Percentiles rank a stretch among this genome's conserved stretches.
These are phyloP conservation scores for Furcasterigmium furcatum DNA, from an alignment of 2,329 filamentous ascomycete species.

Conservation along the genomic window DNA sequence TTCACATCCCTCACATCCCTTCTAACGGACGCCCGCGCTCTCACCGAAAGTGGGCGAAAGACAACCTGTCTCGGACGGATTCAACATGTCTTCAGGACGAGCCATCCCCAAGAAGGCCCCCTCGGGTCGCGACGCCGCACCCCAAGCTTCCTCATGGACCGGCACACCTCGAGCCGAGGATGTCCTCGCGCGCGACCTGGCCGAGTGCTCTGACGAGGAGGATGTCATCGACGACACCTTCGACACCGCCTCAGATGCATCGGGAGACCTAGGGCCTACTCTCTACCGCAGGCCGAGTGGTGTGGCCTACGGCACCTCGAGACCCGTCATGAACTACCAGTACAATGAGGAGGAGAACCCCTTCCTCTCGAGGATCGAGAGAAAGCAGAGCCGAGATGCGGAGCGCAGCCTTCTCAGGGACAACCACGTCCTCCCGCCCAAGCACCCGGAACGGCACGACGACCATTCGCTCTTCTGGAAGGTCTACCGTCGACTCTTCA, in stretches of 20 bases:
- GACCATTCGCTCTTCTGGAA: constrained; percentile 29
- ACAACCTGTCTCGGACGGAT: too few species aligned
- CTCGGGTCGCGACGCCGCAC: constrained; percentile 17
- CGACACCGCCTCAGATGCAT: constrained; percentile 24
- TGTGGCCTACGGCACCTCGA: constrained; percentile 68
- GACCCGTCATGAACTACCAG: constrained; percentile 65
- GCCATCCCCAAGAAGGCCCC: constrained; percentile 11
- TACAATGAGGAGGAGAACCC: constrained; percentile 32
- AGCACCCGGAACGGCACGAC: constrained; percentile 36
- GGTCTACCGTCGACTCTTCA: constrained; percentile 48
- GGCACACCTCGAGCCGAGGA: constrained; percentile 65
- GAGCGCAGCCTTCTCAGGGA: constrained; percentile 61
- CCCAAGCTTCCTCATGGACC: constrained; percentile 47
- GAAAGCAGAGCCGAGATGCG: constrained; percentile 52
- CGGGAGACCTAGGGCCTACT: constrained; percentile 37
- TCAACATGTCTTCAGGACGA: constrained; percentile 10
- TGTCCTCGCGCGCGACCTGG: constrained; percentile 63
- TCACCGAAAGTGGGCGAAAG: too few species aligned
- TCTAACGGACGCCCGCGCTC: too few species aligned
- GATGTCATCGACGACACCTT: constrained; percentile 26
- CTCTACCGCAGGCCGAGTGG: constrained; percentile 75
- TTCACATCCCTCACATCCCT: too few species aligned
- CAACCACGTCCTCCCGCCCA: constrained; percentile 63
- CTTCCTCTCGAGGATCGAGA: constrained; percentile 50
- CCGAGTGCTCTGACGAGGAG: constrained; percentile 59